Conservation (phyloP, 331 rosid genomes). For the Quercus lobata region DNA sequence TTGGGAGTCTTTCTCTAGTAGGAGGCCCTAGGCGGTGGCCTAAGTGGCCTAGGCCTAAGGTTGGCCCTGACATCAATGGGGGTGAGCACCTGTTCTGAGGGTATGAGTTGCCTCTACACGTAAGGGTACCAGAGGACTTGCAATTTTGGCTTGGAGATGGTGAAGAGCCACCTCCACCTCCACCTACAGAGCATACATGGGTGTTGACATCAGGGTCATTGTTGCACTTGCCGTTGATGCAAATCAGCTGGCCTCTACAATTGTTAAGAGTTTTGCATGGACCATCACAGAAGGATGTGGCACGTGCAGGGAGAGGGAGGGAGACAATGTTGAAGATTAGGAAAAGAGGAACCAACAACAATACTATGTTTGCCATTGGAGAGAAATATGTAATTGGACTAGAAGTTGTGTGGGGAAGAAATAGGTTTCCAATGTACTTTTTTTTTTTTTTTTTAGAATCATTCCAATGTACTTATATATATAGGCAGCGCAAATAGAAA, state of each 20-base stretch:
- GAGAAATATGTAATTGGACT: neutral
- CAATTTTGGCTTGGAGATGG: neutral
- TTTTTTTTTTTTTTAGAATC: no score
- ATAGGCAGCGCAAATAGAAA: no score
- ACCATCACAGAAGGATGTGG: constrained; percentile 39
- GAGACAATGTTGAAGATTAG: neutral
- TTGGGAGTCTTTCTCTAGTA: no score
- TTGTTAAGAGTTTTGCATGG: constrained; percentile 32
- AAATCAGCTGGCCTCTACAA: constrained; percentile 51
- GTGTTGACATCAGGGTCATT: constrained; percentile 46
- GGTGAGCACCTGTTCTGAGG: no score
- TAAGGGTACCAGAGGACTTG: constrained; percentile 2
- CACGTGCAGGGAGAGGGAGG: constrained; percentile 10
- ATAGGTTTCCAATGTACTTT: no score
- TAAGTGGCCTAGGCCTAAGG: no score
- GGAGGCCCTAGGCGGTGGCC: no score
- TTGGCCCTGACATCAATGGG: no score
- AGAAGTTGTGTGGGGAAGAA: neutral
- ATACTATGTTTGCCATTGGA: neutral
- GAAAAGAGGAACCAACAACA: constrained; percentile 10
- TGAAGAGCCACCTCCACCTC: neutral
- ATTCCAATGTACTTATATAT: no score
- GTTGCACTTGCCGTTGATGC: constrained; percentile 41
- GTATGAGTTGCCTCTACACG: constrained; percentile 5
- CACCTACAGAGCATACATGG: constrained; percentile 6